These are phyloP conservation scores for Lipomyces sp. DNA, from an alignment of 805 yeast species.

Conservation along the genomic window DNA sequence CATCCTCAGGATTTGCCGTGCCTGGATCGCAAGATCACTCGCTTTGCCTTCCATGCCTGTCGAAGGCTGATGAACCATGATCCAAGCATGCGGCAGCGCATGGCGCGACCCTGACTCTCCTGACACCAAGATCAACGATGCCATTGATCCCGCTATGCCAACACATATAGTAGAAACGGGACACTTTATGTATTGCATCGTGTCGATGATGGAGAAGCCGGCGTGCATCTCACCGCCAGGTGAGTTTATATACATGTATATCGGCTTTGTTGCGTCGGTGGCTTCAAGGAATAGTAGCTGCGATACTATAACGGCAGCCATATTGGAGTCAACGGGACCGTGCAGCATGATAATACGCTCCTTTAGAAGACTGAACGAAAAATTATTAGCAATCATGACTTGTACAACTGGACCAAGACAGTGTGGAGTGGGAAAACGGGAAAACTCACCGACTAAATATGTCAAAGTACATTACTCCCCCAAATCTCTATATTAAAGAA, in stretches of 20 bases:
- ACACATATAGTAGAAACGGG: conserved; percentile 40
- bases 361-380: conserved; percentile 30
- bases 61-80: conserved; percentile 40
- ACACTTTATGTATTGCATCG: conserved; percentile 38
- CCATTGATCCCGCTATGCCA: conserved; percentile 41
- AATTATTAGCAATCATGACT: not conserved
- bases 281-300: conserved; percentile 33
- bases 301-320: conserved; percentile 34
- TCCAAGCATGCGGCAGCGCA: conserved; percentile 37
- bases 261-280: conserved; percentile 27
- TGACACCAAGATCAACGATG: conserved; percentile 35
- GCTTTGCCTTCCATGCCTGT: conserved; percentile 33
- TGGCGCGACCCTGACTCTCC: conserved; percentile 37
- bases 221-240: conserved; percentile 40
- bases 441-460: conserved; percentile 25
- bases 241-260: conserved; percentile 35
- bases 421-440: not conserved
- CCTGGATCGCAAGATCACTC: conserved; percentile 39
- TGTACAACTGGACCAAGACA: not conserved
- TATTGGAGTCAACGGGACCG: conserved; percentile 33
- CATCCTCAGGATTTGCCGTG: conserved; percentile 37
- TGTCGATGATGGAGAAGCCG: conserved; percentile 40
- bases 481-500: conserved; percentile 10
- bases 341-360: conserved; percentile 36
- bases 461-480: conserved; percentile 24